These are phyloP conservation scores for Protostelium mycophagum DNA, from an alignment of 78 protist genomes.

Conservation along the genomic window DNA sequence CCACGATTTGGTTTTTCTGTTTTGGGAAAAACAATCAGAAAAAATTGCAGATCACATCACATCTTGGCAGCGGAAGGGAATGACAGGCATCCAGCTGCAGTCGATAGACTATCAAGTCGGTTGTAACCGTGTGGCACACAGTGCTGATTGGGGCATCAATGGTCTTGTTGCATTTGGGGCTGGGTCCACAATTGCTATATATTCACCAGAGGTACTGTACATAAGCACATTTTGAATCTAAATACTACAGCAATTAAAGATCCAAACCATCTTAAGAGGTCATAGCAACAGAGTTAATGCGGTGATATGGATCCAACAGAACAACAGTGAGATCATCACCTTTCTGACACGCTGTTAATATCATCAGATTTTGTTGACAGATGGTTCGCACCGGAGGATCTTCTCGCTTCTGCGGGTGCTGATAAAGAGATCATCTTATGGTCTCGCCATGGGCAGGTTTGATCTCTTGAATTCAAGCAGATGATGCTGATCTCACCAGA, in stretches of 20 bases:
- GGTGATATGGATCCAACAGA: constrained; percentile 36
- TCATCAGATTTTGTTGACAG: constrained; percentile 15
- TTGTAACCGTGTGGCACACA: constrained; percentile 38
- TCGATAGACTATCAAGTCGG: constrained; percentile 22
- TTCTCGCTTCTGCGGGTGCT: constrained; percentile 29
- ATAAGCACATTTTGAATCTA: not conserved
- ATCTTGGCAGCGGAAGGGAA: too few relatives aligned
- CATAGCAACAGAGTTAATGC: constrained; percentile 56
- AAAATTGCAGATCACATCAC: too few relatives aligned
- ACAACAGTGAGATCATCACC: not conserved
- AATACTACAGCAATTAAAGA: not conserved
- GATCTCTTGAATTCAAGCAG: not conserved
- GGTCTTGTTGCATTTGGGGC: constrained; percentile 53
- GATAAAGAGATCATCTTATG: constrained; percentile 35
- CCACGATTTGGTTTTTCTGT: too few relatives aligned
- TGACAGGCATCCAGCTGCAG: too few relatives aligned
- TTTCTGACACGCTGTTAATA: not conserved
- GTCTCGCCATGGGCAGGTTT: not conserved
- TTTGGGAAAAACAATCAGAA: too few relatives aligned
- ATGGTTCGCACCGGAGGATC: constrained; percentile 1
- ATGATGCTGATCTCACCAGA: not conserved
- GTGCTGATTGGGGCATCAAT: constrained; percentile 43
- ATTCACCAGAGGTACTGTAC: constrained; percentile 7
- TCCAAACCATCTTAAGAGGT: constrained; percentile 36
- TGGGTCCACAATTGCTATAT: constrained; percentile 28